Base-by-base conservation (phyloP, 495 filamentous ascomycete genomes). In the Penicillium diatomitis region DNA sequence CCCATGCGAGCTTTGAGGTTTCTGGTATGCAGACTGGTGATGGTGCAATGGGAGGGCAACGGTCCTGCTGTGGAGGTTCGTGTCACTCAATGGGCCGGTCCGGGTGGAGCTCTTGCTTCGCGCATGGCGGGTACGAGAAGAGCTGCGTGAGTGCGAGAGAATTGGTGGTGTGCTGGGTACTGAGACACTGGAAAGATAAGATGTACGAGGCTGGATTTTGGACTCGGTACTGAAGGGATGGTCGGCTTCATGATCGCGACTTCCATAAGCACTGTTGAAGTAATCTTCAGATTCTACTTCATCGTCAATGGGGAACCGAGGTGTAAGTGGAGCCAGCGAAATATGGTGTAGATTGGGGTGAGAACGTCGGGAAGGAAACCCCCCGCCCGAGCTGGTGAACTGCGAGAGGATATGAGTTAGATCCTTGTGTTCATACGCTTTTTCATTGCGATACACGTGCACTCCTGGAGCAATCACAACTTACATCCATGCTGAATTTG, bases 311-410 rank as follows among this genome's bases (percentile, higher is more conserved):
- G 83, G 81, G 49, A 84, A 78, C 62, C 73, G 77, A 43, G 82
- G 77, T 10, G 82, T 85, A 12, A 88, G 70, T 48, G 84, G 83
- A 32, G 81, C 77, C 42, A 86, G 74, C 28, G 80, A 80, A 52
- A 72, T 49, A 49, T 73, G 68, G 48, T 72, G 56, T 39, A 78
- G 55, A 28, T 71, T 63, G 47, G 72, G 71, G 52, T 75, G 73
- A 20, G 72, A 75, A 49, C 71, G 70, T 40, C 68, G 65, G 38
- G 67, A 70, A 31, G 58, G 63, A 55, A 68, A 72, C 52, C 0
- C 20, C 20, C 64, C 59, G 36, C 55, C 47, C 34, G 63, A 55
- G 41, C 53, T 62, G 10, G 47, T 56, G 45, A 52, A 48, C 54
- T 60, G 39, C 32, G 8, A 5, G 41, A 9, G 12, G 6, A 5